Evolutionary conservation across 2,329 filamentous ascomycete genomes (phyloP).

Genomic region (Blastomyces silverae): DNA sequence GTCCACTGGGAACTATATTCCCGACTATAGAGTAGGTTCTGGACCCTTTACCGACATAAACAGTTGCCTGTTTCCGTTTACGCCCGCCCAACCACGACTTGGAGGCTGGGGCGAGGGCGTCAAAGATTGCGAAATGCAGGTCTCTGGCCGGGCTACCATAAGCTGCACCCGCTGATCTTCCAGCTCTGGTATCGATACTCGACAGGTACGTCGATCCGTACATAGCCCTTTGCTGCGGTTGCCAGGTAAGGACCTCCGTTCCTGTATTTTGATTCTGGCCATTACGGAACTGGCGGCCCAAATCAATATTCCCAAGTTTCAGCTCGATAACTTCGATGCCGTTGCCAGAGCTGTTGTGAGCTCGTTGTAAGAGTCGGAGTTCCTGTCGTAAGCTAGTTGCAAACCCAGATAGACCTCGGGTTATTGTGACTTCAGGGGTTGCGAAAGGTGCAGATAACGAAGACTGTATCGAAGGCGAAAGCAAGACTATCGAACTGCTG

Average conservation of each 20-base stretch:
- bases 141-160: slow-evolving; percentile 67
- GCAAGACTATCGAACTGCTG: slow-evolving; percentile 42
- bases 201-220: slow-evolving; percentile 40
- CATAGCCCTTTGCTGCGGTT: slow-evolving; percentile 48
- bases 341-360: slow-evolving; percentile 28
- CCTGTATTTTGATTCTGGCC: slow-evolving; percentile 39
- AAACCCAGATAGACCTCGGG: slow-evolving; percentile 79
- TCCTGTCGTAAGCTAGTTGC: slow-evolving; percentile 73
- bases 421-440: slow-evolving; percentile 78
- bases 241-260: slow-evolving; percentile 57
- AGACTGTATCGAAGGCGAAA: slow-evolving; percentile 42
- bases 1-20: slow-evolving; percentile 63
- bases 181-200: slow-evolving; percentile 38
- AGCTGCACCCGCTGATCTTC: slow-evolving; percentile 33
- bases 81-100: slow-evolving; percentile 37
- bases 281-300: slow-evolving; percentile 54
- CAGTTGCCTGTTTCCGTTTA: slow-evolving; percentile 46
- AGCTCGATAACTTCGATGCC: slow-evolving; percentile 72
- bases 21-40: slow-evolving; percentile 80
- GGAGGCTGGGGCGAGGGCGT: slow-evolving; percentile 60
- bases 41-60: slow-evolving; percentile 78
- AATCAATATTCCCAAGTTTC: slow-evolving; percentile 86
- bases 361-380: slow-evolving; percentile 58
- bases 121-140: slow-evolving; percentile 82
- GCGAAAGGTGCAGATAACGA: slow-evolving; percentile 41